These are phyloP conservation scores for Sporothrix mexicana DNA, from an alignment of 2,329 filamentous ascomycete genomes.

Conservation along the genomic window DNA sequence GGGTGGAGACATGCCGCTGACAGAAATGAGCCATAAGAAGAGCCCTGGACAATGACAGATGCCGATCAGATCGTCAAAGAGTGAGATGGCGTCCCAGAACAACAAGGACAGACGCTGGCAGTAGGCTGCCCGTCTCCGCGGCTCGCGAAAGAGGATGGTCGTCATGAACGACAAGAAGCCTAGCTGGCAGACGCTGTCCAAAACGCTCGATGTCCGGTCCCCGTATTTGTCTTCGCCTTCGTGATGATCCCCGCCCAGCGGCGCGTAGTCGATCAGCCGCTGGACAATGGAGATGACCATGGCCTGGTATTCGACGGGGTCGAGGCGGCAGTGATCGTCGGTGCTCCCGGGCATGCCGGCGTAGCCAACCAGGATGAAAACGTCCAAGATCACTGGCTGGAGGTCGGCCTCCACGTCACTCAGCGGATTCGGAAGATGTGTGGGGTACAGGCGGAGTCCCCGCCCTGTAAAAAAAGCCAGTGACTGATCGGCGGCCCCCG, in stretches of 20 bases:
- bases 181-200: slow-evolving; percentile 22
- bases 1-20: background rate
- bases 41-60: background rate
- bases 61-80: too few relatives aligned
- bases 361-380: slow-evolving; percentile 10
- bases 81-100: background rate
- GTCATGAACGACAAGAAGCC: slow-evolving; percentile 21
- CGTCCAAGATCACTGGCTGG: background rate
- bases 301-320: slow-evolving; percentile 14
- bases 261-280: slow-evolving; percentile 24
- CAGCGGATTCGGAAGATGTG: background rate
- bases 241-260: background rate
- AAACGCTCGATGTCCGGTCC: background rate
- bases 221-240: too few relatives aligned
- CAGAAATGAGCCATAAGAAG: background rate
- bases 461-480: background rate
- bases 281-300: slow-evolving; percentile 26
- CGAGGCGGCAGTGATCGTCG: background rate
- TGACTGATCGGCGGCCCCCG: background rate
- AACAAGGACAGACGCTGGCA: background rate
- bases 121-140: background rate
- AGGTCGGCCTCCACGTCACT: background rate
- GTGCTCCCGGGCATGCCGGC: background rate
- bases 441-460: background rate
- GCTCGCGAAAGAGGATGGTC: slow-evolving; percentile 8